Base-by-base conservation (phyloP, 768 basidiomycete genomes). In the Leccinum rimulosum region DNA sequence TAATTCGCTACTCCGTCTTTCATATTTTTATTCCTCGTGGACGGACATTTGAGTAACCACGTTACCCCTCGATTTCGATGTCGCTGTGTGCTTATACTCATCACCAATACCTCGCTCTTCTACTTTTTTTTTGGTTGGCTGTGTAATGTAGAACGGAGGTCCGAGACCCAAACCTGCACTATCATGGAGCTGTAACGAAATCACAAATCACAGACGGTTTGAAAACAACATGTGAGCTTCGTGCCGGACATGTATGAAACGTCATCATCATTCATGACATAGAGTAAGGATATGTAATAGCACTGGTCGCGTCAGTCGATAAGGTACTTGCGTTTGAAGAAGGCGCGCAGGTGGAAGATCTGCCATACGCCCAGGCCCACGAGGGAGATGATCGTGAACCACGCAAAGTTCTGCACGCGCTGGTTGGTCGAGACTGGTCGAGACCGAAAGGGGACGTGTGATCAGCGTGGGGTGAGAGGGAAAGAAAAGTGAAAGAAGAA, bases 241-340 rank as follows among this genome's bases (percentile, higher is more conserved):
- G n/a, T 19, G 38, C 38, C 14, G 38, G 17, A 38, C 7, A 38
- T 40, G 40, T 43, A 43, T 10, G n/a, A 43, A 43, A 43, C 40
- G n/a, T 43, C 40, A 19, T 43, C 47, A 17, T 50, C 19, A 55
- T 30, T 43, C 63, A 12, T 36, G 45, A 50, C 31, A 54, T 40
- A 40, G 38, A 40, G 38, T 40, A 40, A 15, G 38, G 9, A 11
- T 40, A 40, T n/a, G 35, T 35, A 33, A 59, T 48, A 59, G 38
- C 60, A 63, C 52, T 43, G 49, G 60, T 76, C n/a, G 40, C 10
- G n/a, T 43, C 75, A 90, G 69, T 95, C 93, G 68, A 95, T 95
- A 69, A 95, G 86, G 75, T 95, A 93, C 76, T 95, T 97, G 69
- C 89, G 84, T 79, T 93, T 95, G 85, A 98, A 98, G 85, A 91